Base-by-base conservation (phyloP, 768 basidiomycete species). In the Rhizopogon salebrosus region DNA sequence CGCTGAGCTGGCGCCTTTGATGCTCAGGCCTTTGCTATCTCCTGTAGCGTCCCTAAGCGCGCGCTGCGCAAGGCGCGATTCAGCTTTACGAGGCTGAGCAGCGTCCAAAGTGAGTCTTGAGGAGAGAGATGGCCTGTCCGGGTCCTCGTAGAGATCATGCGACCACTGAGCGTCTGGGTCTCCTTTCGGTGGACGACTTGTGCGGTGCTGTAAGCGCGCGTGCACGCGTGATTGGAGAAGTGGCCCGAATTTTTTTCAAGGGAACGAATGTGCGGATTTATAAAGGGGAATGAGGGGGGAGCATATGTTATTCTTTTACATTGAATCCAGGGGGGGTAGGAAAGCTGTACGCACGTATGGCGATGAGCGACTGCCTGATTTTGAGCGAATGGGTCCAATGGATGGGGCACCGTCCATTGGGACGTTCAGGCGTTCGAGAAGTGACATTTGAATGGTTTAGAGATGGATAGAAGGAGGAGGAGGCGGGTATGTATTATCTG, bases 151-250 rank as follows among this genome's bases (percentile, higher is more conserved):
- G 49, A 89, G 67, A 65, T 89, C 87, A 60, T 89, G 87, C 37
- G 84, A 75, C 87, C 87, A 89, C 37, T 72, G 73, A 18, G 76
- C 73, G 57, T 89, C 82, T 37, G 80, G 62, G 61, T 89, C 80
- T 64, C 84, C 84, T 63, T 84, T 87, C 29, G 83, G 76, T 36
- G 76, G 67, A 45, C 83, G 81, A 56, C 71, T 74, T 66, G 82
- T 74, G 29, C 69, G 69, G 49, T 45, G 62, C 73, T 68, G 49
- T n/a, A 35, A 20, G 27, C 4, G 29, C 27, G 29, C 10, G 6
- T 13, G 27, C 35, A 42, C 18, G 41, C 8, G 34, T 39, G 23
- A 39, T 14, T 35, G 29, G 27, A 36, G 43, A 4, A 45, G 23
- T 34, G 9, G 18, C 29, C 9, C 11, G n/a, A n/a, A n/a, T n/a